phyloP scores from a whole-genome alignment of 495 filamentous ascomycete genomes.

The Bacidia rubella region DNA sequence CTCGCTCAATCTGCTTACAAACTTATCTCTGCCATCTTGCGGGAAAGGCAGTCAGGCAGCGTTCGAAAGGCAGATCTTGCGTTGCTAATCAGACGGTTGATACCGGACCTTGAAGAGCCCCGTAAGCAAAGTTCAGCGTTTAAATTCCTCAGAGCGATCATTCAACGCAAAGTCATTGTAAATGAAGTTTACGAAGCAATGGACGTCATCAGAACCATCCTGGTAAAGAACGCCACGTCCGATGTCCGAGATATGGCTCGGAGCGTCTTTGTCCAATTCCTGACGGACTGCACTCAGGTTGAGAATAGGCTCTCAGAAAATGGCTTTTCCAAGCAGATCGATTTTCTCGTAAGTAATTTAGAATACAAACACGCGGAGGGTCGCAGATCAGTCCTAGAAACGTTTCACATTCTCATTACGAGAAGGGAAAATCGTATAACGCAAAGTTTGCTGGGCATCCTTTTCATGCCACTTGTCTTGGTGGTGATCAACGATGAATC shows the following conservation, averaged over 20 bases:
- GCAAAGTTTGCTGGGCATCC: conserved; percentile 65
- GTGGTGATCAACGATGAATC: conserved; percentile 80
- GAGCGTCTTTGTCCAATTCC: conserved; percentile 82
- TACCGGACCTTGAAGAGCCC: conserved; percentile 84
- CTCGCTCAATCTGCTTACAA: conserved; percentile 77
- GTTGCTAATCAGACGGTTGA: conserved; percentile 68
- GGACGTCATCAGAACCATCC: conserved; percentile 76
- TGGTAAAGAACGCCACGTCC: conserved; percentile 89
- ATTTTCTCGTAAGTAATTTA: conserved; percentile 78
- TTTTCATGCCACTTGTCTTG: conserved; percentile 78
- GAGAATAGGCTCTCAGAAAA: too few species aligned
- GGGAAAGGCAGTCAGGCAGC: conserved; percentile 58
- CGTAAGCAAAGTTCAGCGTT: conserved; percentile 83
- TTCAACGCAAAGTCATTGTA: conserved; percentile 73
- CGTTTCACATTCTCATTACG: conserved; percentile 64
- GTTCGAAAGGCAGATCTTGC: conserved; percentile 73
- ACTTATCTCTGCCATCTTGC: conserved; percentile 68
- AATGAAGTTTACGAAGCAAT: conserved; percentile 81
- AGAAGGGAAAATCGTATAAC: conserved; percentile 69
- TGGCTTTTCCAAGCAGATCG: conserved; percentile 81
- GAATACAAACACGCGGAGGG: conserved; percentile 81
- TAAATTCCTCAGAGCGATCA: conserved; percentile 77
- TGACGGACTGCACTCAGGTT: conserved; percentile 87
- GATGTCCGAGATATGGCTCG: conserved; percentile 74
- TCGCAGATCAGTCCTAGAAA: conserved; percentile 81